These are phyloP conservation scores for Phytophthora brassicae DNA, from an alignment of 352 stramenopile species.

Conservation along the genomic window DNA sequence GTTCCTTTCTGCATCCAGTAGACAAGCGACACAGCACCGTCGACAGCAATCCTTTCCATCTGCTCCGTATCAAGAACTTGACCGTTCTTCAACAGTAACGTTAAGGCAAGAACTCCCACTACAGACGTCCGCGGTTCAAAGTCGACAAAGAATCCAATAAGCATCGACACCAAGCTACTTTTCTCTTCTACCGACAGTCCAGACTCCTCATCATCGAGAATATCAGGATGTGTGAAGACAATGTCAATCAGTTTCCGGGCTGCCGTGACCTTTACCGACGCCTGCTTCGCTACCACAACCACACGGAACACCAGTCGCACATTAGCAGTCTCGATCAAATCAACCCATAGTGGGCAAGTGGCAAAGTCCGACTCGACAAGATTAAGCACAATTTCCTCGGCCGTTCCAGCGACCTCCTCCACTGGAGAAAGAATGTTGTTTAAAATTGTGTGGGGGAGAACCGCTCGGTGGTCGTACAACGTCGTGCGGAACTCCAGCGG, in stretches of 20 bases:
- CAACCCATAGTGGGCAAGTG: constrained; percentile 78
- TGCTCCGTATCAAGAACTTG: constrained; percentile 53
- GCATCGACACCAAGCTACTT: constrained; percentile 60
- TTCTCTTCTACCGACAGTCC: constrained; percentile 54
- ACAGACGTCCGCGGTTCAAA: constrained; percentile 73
- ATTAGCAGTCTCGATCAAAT: constrained; percentile 67
- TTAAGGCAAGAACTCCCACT: constrained; percentile 69
- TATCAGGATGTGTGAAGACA: constrained; percentile 59
- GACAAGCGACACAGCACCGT: constrained; percentile 65
- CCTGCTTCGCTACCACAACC: constrained; percentile 50
- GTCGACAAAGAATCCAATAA: constrained; percentile 75
- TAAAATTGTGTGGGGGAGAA: constrained; percentile 60
- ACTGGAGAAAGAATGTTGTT: constrained; percentile 61
- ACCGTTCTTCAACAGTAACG: constrained; percentile 64
- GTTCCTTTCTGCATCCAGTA: constrained; percentile 88
- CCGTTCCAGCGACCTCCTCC: constrained; percentile 53
- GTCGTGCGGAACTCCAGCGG: constrained; percentile 81
- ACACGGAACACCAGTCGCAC: constrained; percentile 64
- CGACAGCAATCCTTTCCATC: constrained; percentile 76
- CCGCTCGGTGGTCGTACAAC: constrained; percentile 64
- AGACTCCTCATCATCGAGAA: constrained; percentile 49
- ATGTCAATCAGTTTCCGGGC: constrained; percentile 80
- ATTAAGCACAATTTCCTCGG: constrained; percentile 74
- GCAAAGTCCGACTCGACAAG: constrained; percentile 82
- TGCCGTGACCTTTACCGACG: constrained; percentile 64